phyloP scores from a whole-genome alignment of 257 asterid species.

The Plectranthus barbatus region DNA sequence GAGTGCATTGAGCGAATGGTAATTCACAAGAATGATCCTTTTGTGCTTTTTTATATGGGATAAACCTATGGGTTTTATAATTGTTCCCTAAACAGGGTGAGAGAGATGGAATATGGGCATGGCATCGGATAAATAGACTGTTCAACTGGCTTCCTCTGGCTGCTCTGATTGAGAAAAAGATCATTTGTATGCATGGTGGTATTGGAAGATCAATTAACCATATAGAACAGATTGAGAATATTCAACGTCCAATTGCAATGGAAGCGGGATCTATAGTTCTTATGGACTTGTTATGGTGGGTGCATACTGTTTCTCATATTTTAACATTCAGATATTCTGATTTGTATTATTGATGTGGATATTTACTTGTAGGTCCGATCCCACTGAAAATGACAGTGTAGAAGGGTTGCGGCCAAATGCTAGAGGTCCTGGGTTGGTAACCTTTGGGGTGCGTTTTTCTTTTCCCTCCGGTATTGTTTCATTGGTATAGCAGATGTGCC shows the following conservation, averaged over 20 bases:
- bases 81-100: conserved; percentile 67
- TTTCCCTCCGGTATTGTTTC: background rate
- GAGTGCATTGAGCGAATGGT: conserved; percentile 99
- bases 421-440: conserved; percentile 99
- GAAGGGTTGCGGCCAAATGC: conserved; percentile 99
- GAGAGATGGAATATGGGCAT: conserved; percentile 99
- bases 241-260: conserved; percentile 98
- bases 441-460: conserved; percentile 78
- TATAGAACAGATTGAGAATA: conserved; percentile 84
- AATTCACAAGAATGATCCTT: conserved; percentile 5
- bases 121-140: conserved; percentile 94
- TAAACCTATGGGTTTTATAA: conserved; percentile 11
- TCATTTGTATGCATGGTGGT: conserved; percentile 99
- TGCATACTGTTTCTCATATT: conserved; percentile 9
- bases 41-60: background rate
- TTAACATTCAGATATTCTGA: background rate
- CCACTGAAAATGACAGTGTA: conserved; percentile 98
- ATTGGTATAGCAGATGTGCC: background rate
- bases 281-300: conserved; percentile 95
- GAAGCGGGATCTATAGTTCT: conserved; percentile 98
- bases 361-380: conserved; percentile 81
- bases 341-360: conserved; percentile 5
- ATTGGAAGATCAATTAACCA: conserved; percentile 98
- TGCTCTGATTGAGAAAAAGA: conserved; percentile 91
- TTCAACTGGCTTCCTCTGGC: conserved; percentile 99